These are phyloP conservation scores for Stereocaulon alpinum DNA, from an alignment of 495 filamentous ascomycete species.

Conservation along the genomic window DNA sequence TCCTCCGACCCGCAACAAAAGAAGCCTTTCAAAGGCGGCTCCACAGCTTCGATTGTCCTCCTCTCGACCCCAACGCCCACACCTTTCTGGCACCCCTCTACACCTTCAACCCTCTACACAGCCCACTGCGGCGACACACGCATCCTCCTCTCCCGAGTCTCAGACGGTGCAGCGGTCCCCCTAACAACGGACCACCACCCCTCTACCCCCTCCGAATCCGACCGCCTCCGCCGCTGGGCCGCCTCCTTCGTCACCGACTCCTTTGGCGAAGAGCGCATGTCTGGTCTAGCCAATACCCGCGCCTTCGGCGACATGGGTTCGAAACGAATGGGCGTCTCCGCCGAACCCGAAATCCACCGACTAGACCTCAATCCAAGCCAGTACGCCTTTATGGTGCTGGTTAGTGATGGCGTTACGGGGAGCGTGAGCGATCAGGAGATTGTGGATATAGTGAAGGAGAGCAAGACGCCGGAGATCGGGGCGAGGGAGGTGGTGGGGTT, in stretches of 20 bases:
- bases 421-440: slow-evolving; percentile 83
- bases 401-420: slow-evolving; percentile 80
- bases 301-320: slow-evolving; percentile 84
- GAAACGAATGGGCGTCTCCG: slow-evolving; percentile 86
- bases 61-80: slow-evolving; percentile 84
- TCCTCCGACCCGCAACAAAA: slow-evolving; percentile 60
- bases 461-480: slow-evolving; percentile 77
- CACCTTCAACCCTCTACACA: slow-evolving; percentile 71
- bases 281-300: slow-evolving; percentile 85
- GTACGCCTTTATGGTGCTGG: slow-evolving; percentile 77
- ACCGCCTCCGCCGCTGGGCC: slow-evolving; percentile 74
- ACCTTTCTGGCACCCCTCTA: slow-evolving; percentile 89
- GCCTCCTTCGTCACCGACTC: slow-evolving; percentile 85
- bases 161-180: slow-evolving; percentile 64
- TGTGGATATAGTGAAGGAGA: slow-evolving; percentile 90
- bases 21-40: slow-evolving; percentile 83
- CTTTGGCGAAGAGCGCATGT: slow-evolving; percentile 94
- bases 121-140: slow-evolving; percentile 92
- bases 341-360: slow-evolving; percentile 76
- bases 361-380: slow-evolving; percentile 69
- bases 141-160: slow-evolving; percentile 73
- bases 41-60: slow-evolving; percentile 77
- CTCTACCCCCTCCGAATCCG: slow-evolving; percentile 70
- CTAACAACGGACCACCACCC: slow-evolving; percentile 86
- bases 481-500: slow-evolving; percentile 69